Percentiles rank a stretch among this genome's conserved stretches.
Conservation (phyloP, 2,329 filamentous ascomycete genomes). For the Ophiostoma quercus region DNA sequence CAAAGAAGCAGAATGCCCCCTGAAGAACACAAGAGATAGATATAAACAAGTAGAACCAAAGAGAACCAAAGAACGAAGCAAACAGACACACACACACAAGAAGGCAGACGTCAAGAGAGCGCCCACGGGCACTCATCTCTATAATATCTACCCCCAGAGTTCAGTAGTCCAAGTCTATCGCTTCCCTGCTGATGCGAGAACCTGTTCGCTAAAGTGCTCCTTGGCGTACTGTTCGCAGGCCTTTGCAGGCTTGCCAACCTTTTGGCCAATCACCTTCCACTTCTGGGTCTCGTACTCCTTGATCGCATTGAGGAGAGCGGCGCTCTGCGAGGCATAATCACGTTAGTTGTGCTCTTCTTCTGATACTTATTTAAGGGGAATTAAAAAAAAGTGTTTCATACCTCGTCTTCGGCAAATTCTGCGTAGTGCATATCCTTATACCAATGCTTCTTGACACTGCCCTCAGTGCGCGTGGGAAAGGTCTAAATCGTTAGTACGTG, state of each 20-base stretch:
- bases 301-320: slow-evolving; percentile 82
- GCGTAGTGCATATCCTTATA: slow-evolving; percentile 99
- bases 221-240: slow-evolving; percentile 79
- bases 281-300: slow-evolving; percentile 99
- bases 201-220: slow-evolving; percentile 66
- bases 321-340: slow-evolving; percentile 48
- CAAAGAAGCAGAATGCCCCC: neutral
- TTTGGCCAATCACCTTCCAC: slow-evolving; percentile 95
- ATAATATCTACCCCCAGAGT: too few relatives aligned
- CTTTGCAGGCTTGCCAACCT: slow-evolving; percentile 92
- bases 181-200: slow-evolving; percentile 31
- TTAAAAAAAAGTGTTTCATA: slow-evolving; percentile 41
- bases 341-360: slow-evolving; percentile 15
- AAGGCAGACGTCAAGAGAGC: neutral
- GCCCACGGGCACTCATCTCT: neutral
- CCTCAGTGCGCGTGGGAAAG: slow-evolving; percentile 89
- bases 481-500: slow-evolving; percentile 48
- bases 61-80: neutral
- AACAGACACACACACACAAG: neutral
- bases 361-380: neutral
- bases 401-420: slow-evolving; percentile 96
- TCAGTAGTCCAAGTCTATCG: neutral
- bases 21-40: neutral
- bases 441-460: slow-evolving; percentile 99
- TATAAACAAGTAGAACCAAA: too few relatives aligned